A percentile compares a stretch with the other conserved stretches of the same genome.
phyloP scores from a whole-genome alignment of 352 stramenopile genomes.

The Phytophthora citrophthora region DNA sequence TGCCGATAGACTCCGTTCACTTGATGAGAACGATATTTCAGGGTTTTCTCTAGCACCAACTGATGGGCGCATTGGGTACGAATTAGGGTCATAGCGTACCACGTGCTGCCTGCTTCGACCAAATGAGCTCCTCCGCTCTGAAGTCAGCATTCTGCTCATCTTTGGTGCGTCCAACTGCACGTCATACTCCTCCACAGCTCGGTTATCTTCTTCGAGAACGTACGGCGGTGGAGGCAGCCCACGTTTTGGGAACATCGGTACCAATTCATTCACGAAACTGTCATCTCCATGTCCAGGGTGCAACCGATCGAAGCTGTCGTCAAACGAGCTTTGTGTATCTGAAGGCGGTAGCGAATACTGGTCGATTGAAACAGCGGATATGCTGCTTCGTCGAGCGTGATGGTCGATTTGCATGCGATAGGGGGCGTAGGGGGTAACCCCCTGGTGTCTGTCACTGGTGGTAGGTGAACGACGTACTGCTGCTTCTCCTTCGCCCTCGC shows the following conservation, averaged over 20 bases:
- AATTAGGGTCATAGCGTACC: constrained; percentile 4
- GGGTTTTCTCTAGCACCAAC: background rate
- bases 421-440: constrained; percentile 14
- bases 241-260: constrained; percentile 62
- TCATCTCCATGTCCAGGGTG: constrained; percentile 33
- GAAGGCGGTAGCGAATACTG: constrained; percentile 73
- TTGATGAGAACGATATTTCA: constrained; percentile 6
- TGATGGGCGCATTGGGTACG: constrained; percentile 2
- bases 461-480: constrained; percentile 9
- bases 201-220: constrained; percentile 18
- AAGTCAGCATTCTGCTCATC: constrained; percentile 43
- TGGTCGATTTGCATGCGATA: constrained; percentile 40
- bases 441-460: background rate
- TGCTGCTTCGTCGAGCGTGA: constrained; percentile 31
- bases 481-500: constrained; percentile 12
- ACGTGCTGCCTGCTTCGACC: constrained; percentile 21
- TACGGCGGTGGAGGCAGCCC: constrained; percentile 1
- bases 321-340: constrained; percentile 67
- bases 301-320: constrained; percentile 46
- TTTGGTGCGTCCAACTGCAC: constrained; percentile 41
- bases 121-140: constrained; percentile 17
- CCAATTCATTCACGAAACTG: constrained; percentile 62
- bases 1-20: constrained; percentile 10
- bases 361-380: constrained; percentile 32
- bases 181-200: constrained; percentile 41